Evolutionary conservation across 345 rosid species (phyloP), one percentile per base, ranked within the genome.

Genomic region (Salix dunnii): DNA sequence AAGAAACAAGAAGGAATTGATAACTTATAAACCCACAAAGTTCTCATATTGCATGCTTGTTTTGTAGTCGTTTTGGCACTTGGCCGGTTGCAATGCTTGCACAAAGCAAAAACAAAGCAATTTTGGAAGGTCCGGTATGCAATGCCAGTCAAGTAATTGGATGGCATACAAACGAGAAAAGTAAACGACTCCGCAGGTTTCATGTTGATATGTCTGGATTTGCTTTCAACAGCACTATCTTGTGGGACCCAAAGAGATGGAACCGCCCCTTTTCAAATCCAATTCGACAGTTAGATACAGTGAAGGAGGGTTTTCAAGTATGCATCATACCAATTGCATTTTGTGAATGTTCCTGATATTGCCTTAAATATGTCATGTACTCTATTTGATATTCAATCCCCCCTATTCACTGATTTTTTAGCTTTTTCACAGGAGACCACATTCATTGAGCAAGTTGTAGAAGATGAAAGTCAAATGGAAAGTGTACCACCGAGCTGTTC

Each of bases 21-120:
- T 8, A 31, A 23, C 55, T 6, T 71, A 42, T 18, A 28, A 31
- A 46, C 13, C 28, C 31, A 46, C 61, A 79, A 72, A 55, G 63
- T 77, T 65, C 72, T 85, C 27, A 83, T 67, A 14, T 40, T 27
- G 8, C 36, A 7, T 69, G 33, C 33, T 65, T 82, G 18, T 80
- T 66, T 73, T 84, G 70, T 70, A 93, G 99, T 43, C 90, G 90
- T 51, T 95, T 95, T 83, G 97, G 99, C 74, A 89, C 94, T 60
- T 95, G 99, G 97, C 97, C 99, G 63, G 97, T 95, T 67, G 97
- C 94, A 18, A 91, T 95, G 97, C 94, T 95, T 51, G 95, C 94
- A 1, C 94, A 77, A 78, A 88, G 95, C 86, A 91, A 90, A 83
- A 93, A 88, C 88, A 95, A 92, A 85, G 99, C 95, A 55, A 84